These are phyloP conservation scores for Schoenoplectus triqueter DNA, from an alignment of 202 grass and related monocot genomes.

Conservation along the genomic window DNA sequence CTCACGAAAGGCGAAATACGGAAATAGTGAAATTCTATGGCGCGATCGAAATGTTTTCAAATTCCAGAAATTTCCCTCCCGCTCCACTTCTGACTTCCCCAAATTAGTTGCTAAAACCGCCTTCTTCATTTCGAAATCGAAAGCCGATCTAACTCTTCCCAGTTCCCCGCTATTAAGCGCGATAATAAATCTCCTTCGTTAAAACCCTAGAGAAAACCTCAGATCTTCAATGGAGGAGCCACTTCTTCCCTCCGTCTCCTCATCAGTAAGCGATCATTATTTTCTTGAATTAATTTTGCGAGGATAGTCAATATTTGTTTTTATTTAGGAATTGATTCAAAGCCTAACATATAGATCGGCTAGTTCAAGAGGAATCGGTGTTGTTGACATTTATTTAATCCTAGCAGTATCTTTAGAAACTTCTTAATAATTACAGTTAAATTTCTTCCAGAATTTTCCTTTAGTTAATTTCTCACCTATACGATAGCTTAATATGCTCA, in stretches of 20 bases:
- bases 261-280: slow-evolving; percentile 24
- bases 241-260: neutral
- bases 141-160: neutral
- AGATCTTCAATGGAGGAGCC: slow-evolving; percentile 29
- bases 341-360: neutral
- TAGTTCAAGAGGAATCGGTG: neutral
- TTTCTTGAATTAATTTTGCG: neutral
- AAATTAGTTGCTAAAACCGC: slow-evolving; percentile 20
- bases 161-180: neutral
- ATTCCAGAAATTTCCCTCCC: slow-evolving; percentile 32
- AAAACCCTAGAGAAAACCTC: too few relatives aligned
- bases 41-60: slow-evolving; percentile 20
- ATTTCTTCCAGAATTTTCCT: neutral
- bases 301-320: neutral
- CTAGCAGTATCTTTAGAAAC: neutral
- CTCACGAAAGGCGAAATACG: neutral
- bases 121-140: neutral
- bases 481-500: neutral
- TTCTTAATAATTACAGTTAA: neutral
- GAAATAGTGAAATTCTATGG: slow-evolving; percentile 12
- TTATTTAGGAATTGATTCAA: neutral
- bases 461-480: neutral
- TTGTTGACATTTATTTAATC: too few relatives aligned
- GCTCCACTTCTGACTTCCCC: neutral
- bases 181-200: too few relatives aligned